Conservation (phyloP, 345 rosid genomes). For the Lumnitzera littorea region DNA sequence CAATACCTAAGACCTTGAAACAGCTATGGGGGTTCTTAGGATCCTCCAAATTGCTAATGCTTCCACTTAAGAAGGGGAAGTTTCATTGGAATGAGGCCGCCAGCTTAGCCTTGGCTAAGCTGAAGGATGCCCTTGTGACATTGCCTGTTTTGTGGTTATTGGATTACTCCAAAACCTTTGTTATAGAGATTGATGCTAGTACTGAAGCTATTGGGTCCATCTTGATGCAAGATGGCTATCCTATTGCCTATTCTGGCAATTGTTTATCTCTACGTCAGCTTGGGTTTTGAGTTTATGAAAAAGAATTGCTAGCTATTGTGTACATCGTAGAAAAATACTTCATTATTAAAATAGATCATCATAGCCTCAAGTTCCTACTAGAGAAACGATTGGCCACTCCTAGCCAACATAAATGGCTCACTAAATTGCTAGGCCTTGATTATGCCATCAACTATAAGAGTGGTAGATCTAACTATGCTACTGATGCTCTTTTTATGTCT, state of each 20-base stretch:
- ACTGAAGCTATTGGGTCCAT: background rate
- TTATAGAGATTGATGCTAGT: no score
- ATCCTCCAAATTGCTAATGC: no score
- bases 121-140: no score
- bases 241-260: constrained; percentile 1
- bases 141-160: no score
- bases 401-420: constrained; percentile 5
- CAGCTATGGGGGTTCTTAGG: no score
- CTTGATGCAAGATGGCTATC: background rate
- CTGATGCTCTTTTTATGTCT: background rate
- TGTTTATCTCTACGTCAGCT: no score
- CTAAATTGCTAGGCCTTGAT: background rate
- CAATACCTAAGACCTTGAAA: background rate
- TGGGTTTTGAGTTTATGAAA: background rate
- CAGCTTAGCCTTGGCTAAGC: no score
- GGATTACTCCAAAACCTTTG: no score
- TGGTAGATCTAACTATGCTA: background rate
- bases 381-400: background rate
- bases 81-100: no score
- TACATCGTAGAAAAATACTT: constrained; percentile 6
- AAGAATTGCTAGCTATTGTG: constrained; percentile 3
- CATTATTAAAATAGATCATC: constrained; percentile 4
- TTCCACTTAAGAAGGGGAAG: no score
- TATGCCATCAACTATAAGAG: constrained; percentile 1
- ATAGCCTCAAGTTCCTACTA: background rate